A percentile compares a stretch with the other conserved stretches of the same genome.
Conservation (phyloP, 352 stramenopile genomes). For the Phytophthora constricta region DNA sequence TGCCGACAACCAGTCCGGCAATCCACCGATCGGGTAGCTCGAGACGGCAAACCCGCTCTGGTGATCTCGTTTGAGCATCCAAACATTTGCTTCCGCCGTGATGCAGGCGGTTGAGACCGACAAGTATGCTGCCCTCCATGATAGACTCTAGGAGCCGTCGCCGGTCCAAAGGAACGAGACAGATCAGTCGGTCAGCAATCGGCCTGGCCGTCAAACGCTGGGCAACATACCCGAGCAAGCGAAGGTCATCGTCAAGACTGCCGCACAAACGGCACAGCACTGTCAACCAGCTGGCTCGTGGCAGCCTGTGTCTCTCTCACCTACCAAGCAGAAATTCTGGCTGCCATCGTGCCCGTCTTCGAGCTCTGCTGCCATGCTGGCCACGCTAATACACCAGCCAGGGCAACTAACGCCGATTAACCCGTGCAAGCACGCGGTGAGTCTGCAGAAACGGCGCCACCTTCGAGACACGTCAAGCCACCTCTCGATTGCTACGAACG, state of each 20-base stretch:
- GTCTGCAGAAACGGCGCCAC: background rate
- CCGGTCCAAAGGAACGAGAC: background rate
- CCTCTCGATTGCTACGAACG: background rate
- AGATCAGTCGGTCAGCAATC: background rate
- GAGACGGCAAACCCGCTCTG: background rate
- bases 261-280: background rate
- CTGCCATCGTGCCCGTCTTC: background rate
- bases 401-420: background rate
- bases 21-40: background rate
- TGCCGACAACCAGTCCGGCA: background rate
- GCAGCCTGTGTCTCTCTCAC: background rate
- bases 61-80: background rate
- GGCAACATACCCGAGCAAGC: background rate
- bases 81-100: background rate
- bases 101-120: background rate
- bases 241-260: background rate
- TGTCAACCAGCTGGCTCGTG: background rate
- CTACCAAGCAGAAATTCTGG: background rate
- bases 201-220: background rate
- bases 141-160: background rate
- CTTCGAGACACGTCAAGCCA: background rate
- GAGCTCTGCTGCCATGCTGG: background rate
- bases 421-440: background rate
- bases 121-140: background rate
- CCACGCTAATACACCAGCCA: background rate